Conservation (phyloP, 2,329 filamentous ascomycete genomes). For the Pseudogymnoascus sp. region DNA sequence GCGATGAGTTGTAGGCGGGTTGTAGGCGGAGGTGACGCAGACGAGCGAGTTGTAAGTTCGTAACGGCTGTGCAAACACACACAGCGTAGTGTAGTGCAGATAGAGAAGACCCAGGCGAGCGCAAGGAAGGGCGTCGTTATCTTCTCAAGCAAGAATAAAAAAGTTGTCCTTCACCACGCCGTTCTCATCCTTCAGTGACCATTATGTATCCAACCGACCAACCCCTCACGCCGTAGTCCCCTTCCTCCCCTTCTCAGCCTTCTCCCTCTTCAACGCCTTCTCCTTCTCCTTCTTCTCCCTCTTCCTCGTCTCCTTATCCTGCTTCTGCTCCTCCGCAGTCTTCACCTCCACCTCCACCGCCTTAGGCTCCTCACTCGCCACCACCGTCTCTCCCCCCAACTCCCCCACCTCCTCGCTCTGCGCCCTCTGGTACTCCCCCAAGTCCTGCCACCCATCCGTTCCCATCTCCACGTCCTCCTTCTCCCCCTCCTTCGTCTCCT, state of each 20-base stretch:
- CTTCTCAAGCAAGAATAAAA: background rate
- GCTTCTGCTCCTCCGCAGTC: conserved; percentile 29
- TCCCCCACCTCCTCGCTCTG: conserved; percentile 26
- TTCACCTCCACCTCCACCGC: conserved; percentile 37
- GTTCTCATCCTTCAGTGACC: background rate
- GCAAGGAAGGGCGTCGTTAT: background rate
- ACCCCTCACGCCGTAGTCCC: conserved; percentile 11
- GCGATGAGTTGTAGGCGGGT: conserved; percentile 61
- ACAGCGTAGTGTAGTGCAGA: background rate
- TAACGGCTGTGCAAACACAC: background rate
- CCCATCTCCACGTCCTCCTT: conserved; percentile 20
- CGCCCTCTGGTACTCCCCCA: conserved; percentile 30
- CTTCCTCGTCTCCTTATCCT: conserved; percentile 31
- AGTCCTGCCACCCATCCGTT: conserved; percentile 28
- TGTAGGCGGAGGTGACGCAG: too few species aligned
- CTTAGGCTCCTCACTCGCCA: conserved; percentile 27
- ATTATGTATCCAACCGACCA: background rate
- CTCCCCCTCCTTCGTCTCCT: conserved; percentile 17
- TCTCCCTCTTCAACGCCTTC: conserved; percentile 45
- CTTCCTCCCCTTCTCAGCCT: conserved; percentile 44
- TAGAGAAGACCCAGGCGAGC: conserved; percentile 14
- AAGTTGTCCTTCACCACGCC: background rate
- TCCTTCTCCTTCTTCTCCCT: conserved; percentile 36
- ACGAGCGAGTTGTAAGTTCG: background rate
- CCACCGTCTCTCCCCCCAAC: conserved; percentile 15